Evolutionary conservation across 345 rosid species (phyloP), one percentile per base, ranked within the genome.

Genomic region (Gossypium longicalyx): DNA sequence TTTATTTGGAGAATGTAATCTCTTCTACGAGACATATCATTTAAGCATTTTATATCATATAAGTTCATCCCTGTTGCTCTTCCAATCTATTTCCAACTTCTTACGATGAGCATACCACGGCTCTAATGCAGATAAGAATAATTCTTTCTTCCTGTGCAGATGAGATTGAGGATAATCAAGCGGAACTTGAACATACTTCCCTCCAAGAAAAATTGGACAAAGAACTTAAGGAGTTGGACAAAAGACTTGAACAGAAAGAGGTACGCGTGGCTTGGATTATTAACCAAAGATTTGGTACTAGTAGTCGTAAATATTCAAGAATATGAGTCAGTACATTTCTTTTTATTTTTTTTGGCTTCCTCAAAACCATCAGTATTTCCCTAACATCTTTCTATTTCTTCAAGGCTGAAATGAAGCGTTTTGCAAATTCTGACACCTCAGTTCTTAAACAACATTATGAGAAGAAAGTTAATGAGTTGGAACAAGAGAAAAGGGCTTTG

Each of bases 361-460:
- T 23, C 25, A 56, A 27, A 54, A 19, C 23, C 63, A 59, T 23
- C 12, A 29, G 51, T 61, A 29, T 20, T 62, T 64, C 44, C 12
- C 54, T 52, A 68, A 69, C 45, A 34, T 52, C 60, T 77, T 79
- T 74, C 52, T 10, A 16, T 68, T 76, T 66, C 68, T 84, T 62
- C 20, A 82, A 95, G 99, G 99, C 97, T 84, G 99, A 93, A 85
- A 95, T 95, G 99, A 93, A 91, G 84, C 85, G 81, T 20, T 88
- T 87, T 74, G 20, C 90, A 48, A 81, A 77, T 85, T 84, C 63
- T 76, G 98, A 94, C 68, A 87, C 94, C 75, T 93, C 97, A 72
- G 90, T 90, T 83, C 87, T 95, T 74, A 93, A 87, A 84, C 94
- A 90, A 82, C 99, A 95, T 79, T 95, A 89, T 67, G 99, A 93